A percentile compares a stretch with the other conserved stretches of the same genome.
Conservation (phyloP, 441 rosid species). For the Aleurites moluccanus region DNA sequence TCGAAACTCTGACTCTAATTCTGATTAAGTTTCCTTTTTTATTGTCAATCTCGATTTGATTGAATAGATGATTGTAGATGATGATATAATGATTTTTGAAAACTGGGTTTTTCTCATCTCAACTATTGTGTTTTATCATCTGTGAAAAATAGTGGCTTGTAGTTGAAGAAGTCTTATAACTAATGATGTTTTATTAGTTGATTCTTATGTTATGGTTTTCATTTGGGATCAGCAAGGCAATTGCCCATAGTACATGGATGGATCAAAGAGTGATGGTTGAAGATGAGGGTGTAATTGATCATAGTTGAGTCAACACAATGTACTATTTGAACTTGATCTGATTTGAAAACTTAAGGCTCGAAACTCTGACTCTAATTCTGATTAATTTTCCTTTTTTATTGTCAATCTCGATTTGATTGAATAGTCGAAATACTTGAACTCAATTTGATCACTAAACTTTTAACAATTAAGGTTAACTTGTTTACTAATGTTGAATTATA, state of each 20-base stretch:
- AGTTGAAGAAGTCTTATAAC: background rate
- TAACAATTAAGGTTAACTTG: no score
- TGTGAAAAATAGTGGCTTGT: background rate
- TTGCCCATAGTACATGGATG: background rate
- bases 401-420: background rate
- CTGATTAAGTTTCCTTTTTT: no score
- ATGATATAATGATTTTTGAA: background rate
- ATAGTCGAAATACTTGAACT: background rate
- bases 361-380: no score
- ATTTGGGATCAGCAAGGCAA: background rate
- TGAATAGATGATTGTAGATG: background rate
- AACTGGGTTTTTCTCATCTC: background rate
- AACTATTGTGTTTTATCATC: background rate
- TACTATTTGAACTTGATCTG: background rate
- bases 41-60: background rate
- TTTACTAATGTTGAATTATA: background rate
- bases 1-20: no score
- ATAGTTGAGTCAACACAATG: no score
- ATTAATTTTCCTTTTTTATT: no score
- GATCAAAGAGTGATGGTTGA: background rate
- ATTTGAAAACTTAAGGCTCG: background rate
- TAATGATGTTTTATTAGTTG: background rate
- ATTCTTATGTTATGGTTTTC: background rate
- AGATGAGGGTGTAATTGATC: background rate
- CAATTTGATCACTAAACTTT: background rate